Evolutionary conservation across 306 rosid genomes (phyloP).

Genomic region (Lupinus albus): DNA sequence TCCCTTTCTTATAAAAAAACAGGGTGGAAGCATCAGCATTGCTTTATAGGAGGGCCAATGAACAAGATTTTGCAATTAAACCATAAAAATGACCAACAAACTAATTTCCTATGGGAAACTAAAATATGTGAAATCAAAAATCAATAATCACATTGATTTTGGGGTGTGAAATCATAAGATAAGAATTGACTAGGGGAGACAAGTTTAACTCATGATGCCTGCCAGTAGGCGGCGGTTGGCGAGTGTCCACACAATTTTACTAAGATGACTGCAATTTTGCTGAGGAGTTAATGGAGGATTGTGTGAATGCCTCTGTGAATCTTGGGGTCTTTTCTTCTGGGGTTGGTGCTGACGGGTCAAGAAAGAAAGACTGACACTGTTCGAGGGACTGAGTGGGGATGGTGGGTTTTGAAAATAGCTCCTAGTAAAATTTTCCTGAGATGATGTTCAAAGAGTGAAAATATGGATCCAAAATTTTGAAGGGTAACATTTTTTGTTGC

Average conservation of each 20-base stretch:
- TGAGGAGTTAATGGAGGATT: conserved; percentile 36
- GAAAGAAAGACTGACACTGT: conserved; percentile 8
- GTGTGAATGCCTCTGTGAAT: conserved; percentile 14
- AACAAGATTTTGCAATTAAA: conserved; percentile 89
- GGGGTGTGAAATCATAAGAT: conserved; percentile 44
- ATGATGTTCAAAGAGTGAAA: conserved; percentile 25
- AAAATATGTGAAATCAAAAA: conserved; percentile 54
- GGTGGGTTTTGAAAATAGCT: conserved; percentile 34
- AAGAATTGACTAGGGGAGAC: conserved; percentile 34
- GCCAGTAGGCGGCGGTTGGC: conserved; percentile 16
- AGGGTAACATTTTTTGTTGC: conserved; percentile 19
- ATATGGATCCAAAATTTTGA: not conserved
- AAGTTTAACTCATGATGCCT: conserved; percentile 33
- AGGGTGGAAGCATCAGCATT: conserved; percentile 99
- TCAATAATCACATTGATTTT: conserved; percentile 46
- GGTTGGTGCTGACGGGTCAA: conserved; percentile 17
- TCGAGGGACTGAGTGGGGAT: conserved; percentile 26
- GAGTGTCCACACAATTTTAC: conserved; percentile 14
- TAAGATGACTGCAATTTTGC: conserved; percentile 31
- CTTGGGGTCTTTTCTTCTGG: conserved; percentile 31
- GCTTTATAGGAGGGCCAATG: conserved; percentile 97
- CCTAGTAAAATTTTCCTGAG: conserved; percentile 25
- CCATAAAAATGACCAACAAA: conserved; percentile 46
- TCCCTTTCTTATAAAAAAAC: conserved; percentile 38
- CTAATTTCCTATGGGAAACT: conserved; percentile 51